A percentile compares a stretch with the other conserved stretches of the same genome.
Conservation (phyloP, 352 stramenopile genomes). For the Phytophthora ohioensis region DNA sequence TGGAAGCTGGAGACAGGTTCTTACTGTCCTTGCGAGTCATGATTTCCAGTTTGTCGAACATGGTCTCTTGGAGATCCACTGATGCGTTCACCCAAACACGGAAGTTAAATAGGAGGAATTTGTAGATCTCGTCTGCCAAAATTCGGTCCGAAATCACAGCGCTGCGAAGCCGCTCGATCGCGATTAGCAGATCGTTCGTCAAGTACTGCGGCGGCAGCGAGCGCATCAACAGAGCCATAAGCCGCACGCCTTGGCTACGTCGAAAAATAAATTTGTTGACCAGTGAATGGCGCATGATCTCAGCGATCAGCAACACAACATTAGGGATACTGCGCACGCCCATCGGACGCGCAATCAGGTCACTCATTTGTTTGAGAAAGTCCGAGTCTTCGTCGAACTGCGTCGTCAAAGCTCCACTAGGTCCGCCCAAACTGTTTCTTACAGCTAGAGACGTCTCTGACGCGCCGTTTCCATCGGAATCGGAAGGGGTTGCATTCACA, state of each 20-base stretch:
- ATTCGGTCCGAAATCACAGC: constrained; percentile 84
- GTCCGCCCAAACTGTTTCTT: constrained; percentile 20
- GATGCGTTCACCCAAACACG: constrained; percentile 85
- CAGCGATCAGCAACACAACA: constrained; percentile 78
- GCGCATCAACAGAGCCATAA: constrained; percentile 74
- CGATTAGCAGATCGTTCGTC: constrained; percentile 68
- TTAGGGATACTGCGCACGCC: constrained; percentile 75
- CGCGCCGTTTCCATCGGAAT: constrained; percentile 16
- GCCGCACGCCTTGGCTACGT: constrained; percentile 74
- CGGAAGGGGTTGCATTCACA: constrained; percentile 24
- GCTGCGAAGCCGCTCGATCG: constrained; percentile 77
- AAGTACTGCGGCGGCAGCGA: constrained; percentile 76
- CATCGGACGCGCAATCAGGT: constrained; percentile 78
- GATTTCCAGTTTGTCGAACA: constrained; percentile 88
- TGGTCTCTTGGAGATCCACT: constrained; percentile 67
- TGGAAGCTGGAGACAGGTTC: constrained; percentile 75
- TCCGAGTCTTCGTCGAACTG: constrained; percentile 84
- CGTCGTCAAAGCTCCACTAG: constrained; percentile 40
- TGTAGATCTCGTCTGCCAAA: constrained; percentile 84
- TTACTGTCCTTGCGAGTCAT: constrained; percentile 78
- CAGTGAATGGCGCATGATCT: constrained; percentile 88
- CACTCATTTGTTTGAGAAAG: constrained; percentile 79
- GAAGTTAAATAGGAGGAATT: constrained; percentile 89
- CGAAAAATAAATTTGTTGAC: constrained; percentile 91
- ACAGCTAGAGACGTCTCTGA: constrained; percentile 5